These are phyloP conservation scores for Cornus florida DNA, from an alignment of 148 eudicot genomes.

Conservation along the genomic window DNA sequence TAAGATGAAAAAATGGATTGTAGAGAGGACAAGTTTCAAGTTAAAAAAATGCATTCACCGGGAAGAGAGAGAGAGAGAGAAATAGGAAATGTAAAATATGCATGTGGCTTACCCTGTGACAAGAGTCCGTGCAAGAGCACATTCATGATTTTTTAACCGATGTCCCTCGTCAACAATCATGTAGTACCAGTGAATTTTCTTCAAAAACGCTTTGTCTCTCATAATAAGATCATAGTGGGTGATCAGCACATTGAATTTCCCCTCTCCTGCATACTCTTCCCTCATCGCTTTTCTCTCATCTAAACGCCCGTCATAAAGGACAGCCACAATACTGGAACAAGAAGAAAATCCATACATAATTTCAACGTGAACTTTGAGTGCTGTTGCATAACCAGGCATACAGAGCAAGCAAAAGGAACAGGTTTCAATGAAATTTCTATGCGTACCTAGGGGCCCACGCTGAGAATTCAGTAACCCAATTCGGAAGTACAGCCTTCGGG, in stretches of 20 bases:
- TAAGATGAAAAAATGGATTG: background rate
- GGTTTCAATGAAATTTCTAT: conserved; percentile 1
- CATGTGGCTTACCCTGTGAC: conserved; percentile 71
- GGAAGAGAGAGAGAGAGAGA: background rate
- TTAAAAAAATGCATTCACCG: background rate
- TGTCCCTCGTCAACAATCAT: conserved; percentile 99
- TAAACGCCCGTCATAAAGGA: conserved; percentile 85
- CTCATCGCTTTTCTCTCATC: conserved; percentile 85
- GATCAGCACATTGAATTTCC: conserved; percentile 81
- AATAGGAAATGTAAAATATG: background rate
- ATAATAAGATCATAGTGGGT: conserved; percentile 98
- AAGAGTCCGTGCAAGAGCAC: conserved; percentile 87
- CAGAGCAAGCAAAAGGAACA: background rate
- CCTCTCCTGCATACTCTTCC: conserved; percentile 84
- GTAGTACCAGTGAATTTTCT: conserved; percentile 91
- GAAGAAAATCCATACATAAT: conserved; percentile 15
- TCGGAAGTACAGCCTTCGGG: conserved; percentile 96
- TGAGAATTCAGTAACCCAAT: conserved; percentile 84
- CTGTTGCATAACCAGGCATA: background rate
- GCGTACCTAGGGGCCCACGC: conserved; percentile 92
- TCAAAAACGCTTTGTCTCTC: conserved; percentile 87
- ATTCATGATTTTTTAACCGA: conserved; percentile 86
- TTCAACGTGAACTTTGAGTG: background rate
- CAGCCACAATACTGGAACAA: conserved; percentile 68
- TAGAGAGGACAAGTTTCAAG: background rate